Base-by-base conservation (phyloP, 2,329 filamentous ascomycete species). In the Fusarium beomiforme region DNA sequence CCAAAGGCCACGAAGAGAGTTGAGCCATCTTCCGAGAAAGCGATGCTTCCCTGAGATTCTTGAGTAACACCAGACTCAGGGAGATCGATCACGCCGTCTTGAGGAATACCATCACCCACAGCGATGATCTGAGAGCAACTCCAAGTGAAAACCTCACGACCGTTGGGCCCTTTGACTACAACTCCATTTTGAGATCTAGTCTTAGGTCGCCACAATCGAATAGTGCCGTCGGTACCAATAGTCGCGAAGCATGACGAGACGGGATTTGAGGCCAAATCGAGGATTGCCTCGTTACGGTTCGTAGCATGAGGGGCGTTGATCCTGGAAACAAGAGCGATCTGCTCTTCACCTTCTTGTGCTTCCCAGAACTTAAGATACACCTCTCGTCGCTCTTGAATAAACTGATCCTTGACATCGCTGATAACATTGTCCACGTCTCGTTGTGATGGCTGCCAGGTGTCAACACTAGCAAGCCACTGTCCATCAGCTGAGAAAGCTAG, bases 311-410 rank as follows among this genome's bases (percentile, higher is more conserved):
- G 95, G 12, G 90, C 88, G 78, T 97, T 94, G 58, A 98, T 89
- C 64, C 95, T 90, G 5, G 94, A 92, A 55, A 93, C 90, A 14
- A 99, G 85, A 67, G 93, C 90, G 86, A 96, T 93, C 74, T 83
- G 77, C 77, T 88, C 78, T 77, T 85, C 77, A 76, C 85, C 76
- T 75, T 84, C 77, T 81, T 88, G 89, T 81, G 92, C 81, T 79
- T 90, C 83, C 96, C 96, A 99, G 79, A 99, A 96, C 78, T 97
- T 98, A 53, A 99, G 85, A 76, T 92, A 93, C 1, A 94, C 88
- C 78, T 98, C 95, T 44, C 87, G 87, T 68, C 84, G 86, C 67
- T 86, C 85, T 34, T 82, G 81, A 33, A 84, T 80, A 61, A 88
- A 85, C 55, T 82, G 85, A 71, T 81, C 83, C 67, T 77, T 80